Evolutionary conservation across 2,329 filamentous ascomycete species (phyloP).

Genomic region (Cladophialophora bantiana): DNA sequence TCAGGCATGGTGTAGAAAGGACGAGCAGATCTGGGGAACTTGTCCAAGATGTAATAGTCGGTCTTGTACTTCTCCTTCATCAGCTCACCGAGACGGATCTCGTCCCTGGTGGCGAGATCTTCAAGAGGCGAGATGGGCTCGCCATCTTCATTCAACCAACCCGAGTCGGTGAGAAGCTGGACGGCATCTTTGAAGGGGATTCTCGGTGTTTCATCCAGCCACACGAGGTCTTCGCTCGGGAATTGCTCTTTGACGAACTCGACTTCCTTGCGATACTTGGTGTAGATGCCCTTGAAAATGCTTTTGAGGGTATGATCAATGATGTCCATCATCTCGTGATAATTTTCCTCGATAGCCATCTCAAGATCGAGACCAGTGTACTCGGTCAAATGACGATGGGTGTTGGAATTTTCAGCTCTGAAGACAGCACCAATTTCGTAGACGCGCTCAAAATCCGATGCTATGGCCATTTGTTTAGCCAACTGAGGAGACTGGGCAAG

Average conservation of each 20-base stretch:
- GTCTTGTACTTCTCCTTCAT: slow-evolving; percentile 86
- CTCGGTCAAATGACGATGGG: slow-evolving; percentile 90
- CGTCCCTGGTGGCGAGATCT: slow-evolving; percentile 83
- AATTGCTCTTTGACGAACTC: slow-evolving; percentile 82
- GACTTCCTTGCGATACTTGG: slow-evolving; percentile 73
- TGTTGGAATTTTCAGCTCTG: slow-evolving; percentile 94
- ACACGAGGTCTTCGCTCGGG: slow-evolving; percentile 84
- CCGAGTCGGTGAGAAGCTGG: slow-evolving; percentile 78
- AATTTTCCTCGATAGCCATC: slow-evolving; percentile 88
- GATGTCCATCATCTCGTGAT: slow-evolving; percentile 82
- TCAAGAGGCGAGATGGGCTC: slow-evolving; percentile 73
- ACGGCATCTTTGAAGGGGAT: slow-evolving; percentile 82
- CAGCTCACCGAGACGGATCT: slow-evolving; percentile 82
- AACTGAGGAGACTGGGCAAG: slow-evolving; percentile 90
- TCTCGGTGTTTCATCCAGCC: slow-evolving; percentile 83
- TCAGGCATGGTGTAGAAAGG: slow-evolving; percentile 94
- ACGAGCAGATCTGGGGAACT: slow-evolving; percentile 82
- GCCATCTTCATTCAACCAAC: slow-evolving; percentile 79
- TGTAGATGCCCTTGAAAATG: slow-evolving; percentile 76
- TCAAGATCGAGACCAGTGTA: slow-evolving; percentile 93
- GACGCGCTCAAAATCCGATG: slow-evolving; percentile 85
- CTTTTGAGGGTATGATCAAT: slow-evolving; percentile 82
- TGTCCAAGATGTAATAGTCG: slow-evolving; percentile 94
- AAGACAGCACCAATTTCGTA: slow-evolving; percentile 92
- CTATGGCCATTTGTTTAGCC: slow-evolving; percentile 91